Conservation (phyloP, 2,329 filamentous ascomycete species). For the Ophiostoma montium region DNA sequence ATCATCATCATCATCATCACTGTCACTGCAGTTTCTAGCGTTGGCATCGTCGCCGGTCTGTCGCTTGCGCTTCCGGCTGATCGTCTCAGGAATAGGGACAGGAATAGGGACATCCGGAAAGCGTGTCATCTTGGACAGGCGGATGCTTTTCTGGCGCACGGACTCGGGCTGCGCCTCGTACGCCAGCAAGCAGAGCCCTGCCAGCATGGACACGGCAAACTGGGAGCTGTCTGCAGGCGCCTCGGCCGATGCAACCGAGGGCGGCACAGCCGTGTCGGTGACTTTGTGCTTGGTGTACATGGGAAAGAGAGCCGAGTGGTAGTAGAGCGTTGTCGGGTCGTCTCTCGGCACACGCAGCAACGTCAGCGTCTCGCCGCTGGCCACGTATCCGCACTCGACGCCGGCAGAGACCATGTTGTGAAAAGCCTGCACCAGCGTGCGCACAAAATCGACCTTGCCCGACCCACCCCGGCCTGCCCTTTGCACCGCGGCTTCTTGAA, state of each 20-base stretch:
- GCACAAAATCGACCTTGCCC: constrained; percentile 7
- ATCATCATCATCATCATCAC: background rate
- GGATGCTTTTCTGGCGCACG: background rate
- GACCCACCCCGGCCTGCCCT: background rate
- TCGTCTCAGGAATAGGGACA: background rate
- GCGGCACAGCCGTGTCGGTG: too few relatives aligned
- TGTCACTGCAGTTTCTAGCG: too few relatives aligned
- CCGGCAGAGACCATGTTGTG: constrained; percentile 7
- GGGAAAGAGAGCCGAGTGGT: background rate
- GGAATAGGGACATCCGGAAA: background rate
- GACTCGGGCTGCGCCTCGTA: background rate
- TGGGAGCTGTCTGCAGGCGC: background rate
- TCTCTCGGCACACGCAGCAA: constrained; percentile 1
- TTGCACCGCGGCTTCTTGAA: background rate
- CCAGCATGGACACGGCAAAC: background rate
- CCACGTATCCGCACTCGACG: constrained; percentile 4
- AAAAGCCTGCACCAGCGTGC: constrained; percentile 4
- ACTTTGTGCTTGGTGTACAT: background rate
- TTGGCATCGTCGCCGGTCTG: background rate
- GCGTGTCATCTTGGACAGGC: constrained; percentile 1
- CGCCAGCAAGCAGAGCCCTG: constrained; percentile 2
- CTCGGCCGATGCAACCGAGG: background rate
- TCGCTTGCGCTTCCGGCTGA: background rate
- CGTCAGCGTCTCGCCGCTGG: constrained; percentile 6
- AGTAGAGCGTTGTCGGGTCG: constrained; percentile 3